Evolutionary conservation across 2,329 filamentous ascomycete species (phyloP).

Genomic region (Venturiaceae sp.): DNA sequence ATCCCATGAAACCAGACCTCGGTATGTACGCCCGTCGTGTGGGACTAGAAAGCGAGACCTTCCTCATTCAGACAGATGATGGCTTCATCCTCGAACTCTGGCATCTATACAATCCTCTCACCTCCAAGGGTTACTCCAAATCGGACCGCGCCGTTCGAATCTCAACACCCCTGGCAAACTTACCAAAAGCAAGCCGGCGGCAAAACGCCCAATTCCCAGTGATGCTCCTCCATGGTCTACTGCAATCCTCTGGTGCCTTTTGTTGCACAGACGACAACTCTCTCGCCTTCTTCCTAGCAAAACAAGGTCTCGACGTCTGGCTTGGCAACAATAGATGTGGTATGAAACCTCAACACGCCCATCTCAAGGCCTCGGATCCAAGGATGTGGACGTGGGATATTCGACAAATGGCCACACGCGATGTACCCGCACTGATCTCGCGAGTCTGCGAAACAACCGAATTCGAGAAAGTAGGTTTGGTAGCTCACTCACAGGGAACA

Average conservation of each 20-base stretch:
- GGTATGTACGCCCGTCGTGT: background rate
- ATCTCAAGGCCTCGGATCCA: background rate
- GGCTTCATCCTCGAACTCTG: slow-evolving; percentile 5
- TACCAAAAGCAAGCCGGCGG: background rate
- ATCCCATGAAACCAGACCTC: background rate
- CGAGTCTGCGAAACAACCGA: background rate
- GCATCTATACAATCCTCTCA: background rate
- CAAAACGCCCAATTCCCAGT: background rate
- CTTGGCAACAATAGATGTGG: slow-evolving; percentile 6
- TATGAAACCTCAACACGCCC: background rate
- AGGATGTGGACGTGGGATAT: slow-evolving; percentile 3
- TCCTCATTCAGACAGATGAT: background rate
- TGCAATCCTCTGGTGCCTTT: slow-evolving; percentile 1
- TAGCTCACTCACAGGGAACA: background rate
- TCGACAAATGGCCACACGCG: slow-evolving; percentile 2
- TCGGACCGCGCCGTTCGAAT: background rate
- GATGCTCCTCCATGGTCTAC: background rate
- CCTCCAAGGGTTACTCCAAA: background rate
- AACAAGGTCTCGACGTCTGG: slow-evolving; percentile 4
- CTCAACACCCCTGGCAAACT: background rate
- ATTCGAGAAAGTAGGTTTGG: background rate
- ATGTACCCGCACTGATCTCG: slow-evolving; percentile 1
- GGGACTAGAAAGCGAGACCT: slow-evolving; percentile 1
- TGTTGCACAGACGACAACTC: slow-evolving; percentile 1
- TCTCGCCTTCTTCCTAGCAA: slow-evolving; percentile 1